Base-by-base conservation (phyloP, 2,329 filamentous ascomycete genomes). In the Claviceps cyperi region DNA sequence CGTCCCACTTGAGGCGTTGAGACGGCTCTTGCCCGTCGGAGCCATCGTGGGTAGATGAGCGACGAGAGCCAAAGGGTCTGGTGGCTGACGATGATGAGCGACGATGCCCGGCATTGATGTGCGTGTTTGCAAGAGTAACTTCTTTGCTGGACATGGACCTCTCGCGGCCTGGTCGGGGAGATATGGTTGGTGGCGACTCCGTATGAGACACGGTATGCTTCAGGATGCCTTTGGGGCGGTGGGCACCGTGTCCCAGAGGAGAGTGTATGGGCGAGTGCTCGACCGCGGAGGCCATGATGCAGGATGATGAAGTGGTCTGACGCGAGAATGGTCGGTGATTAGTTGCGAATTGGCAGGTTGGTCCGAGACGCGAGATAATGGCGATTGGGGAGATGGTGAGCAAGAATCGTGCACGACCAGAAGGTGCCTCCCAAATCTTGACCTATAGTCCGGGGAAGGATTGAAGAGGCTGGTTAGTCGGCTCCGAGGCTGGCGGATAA, bases 1-100 rank as follows among this genome's bases (percentile, higher is more conserved):
- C 92, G 66, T 98, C 92, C 92, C 92, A 98, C 71, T 96, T 95
- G 58, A 98, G 75, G 54, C 89, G 83, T 55, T 86, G 84, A 52
- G 78, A 82, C 17, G 72, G 65, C 41, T 76, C 72, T 21, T 72
- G 69, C 53, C 69, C 64, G 49, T 62, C 66, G 52, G 60, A 64
- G 28, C 28, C 28, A 48, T 70, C 67, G 53, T 73, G 67, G 50
- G 71, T 70, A 1, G 85, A 90, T 56, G 83, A 83, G 47, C 87
- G 83, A 50, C 88, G 84, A n/a, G 82, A 84, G 8, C 78, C 75
- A 7, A 65, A 58, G 32, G 76, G 76, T 5, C 80, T 79, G 55
- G 78, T 78, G 2, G 81, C 76, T 24, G 79, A 79, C 2, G 87
- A 91, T 1, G 87, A 91, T 0, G 86, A 92, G 19, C 86, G 91